phyloP scores from a whole-genome alignment of 148 eudicot genomes.

The Rhododendron molle region DNA sequence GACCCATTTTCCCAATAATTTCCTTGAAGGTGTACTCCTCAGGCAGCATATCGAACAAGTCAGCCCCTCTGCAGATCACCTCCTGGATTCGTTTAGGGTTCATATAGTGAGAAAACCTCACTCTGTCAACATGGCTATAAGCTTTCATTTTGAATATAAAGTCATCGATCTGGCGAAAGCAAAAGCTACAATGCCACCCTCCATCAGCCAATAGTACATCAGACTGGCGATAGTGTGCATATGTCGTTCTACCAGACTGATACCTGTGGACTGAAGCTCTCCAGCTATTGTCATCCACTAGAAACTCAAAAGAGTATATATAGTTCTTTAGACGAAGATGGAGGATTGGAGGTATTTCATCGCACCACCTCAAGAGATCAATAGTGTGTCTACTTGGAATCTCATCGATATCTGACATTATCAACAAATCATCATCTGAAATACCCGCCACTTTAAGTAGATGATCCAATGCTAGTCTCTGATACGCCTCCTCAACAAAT shows the following conservation, averaged over 20 bases:
- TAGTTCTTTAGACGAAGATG: slow-evolving; percentile 71
- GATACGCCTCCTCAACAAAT: slow-evolving; percentile 78
- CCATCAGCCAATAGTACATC: slow-evolving; percentile 60
- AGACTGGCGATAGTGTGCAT: slow-evolving; percentile 72
- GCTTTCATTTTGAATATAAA: slow-evolving; percentile 87
- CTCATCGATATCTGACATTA: slow-evolving; percentile 86
- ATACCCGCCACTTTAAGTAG: slow-evolving; percentile 64
- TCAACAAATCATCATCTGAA: slow-evolving; percentile 62
- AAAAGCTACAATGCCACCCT: slow-evolving; percentile 91
- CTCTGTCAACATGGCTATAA: slow-evolving; percentile 72
- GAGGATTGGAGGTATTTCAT: slow-evolving; percentile 56
- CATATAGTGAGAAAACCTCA: slow-evolving; percentile 60
- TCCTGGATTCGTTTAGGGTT: slow-evolving; percentile 60
- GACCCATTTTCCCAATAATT: slow-evolving; percentile 77
- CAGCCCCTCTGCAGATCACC: slow-evolving; percentile 69
- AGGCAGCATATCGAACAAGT: slow-evolving; percentile 73
- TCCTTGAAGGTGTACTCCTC: slow-evolving; percentile 74
- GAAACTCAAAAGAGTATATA: slow-evolving; percentile 69
- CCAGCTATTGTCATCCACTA: slow-evolving; percentile 67
- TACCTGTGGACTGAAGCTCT: slow-evolving; percentile 72
- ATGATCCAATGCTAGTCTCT: slow-evolving; percentile 69
- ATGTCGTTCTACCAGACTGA: slow-evolving; percentile 53
- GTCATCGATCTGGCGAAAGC: slow-evolving; percentile 60
- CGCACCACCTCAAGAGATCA: slow-evolving; percentile 81
- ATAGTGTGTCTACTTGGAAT: slow-evolving; percentile 79